These are phyloP conservation scores for Boletus vermiculosoides DNA, from an alignment of 768 basidiomycete species.

Conservation along the genomic window DNA sequence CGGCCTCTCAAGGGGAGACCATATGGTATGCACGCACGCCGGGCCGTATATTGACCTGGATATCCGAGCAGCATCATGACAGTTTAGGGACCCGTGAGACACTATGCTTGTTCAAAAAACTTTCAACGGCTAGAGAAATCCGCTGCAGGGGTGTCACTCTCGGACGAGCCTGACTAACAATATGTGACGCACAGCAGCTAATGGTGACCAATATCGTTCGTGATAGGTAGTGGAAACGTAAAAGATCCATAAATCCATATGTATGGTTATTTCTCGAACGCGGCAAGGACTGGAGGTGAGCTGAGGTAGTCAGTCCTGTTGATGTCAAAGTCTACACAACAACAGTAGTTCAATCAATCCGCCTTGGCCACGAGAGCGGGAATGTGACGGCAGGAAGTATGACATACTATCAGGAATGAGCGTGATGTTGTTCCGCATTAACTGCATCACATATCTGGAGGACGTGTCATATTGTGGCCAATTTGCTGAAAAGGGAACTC, in stretches of 20 bases:
- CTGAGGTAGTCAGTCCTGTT: constrained; percentile 16
- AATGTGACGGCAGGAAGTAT: not conserved
- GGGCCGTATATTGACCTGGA: too few species aligned
- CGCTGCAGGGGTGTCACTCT: too few species aligned
- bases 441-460: constrained; percentile 44
- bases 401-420: constrained; percentile 49
- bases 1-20: too few species aligned
- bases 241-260: not conserved
- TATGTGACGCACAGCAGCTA: not conserved
- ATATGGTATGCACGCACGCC: too few species aligned
- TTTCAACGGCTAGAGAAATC: too few species aligned
- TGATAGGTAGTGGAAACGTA: too few species aligned
- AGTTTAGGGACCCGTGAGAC: too few species aligned
- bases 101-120: too few species aligned
- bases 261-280: constrained; percentile 16
- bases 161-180: too few species aligned
- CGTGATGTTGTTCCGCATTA: constrained; percentile 52
- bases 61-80: too few species aligned
- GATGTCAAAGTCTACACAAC: constrained; percentile 8
- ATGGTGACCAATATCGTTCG: not conserved
- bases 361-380: not conserved
- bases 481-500: not conserved
- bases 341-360: not conserved
- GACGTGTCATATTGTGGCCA: constrained; percentile 47
- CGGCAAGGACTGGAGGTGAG: constrained; percentile 8